Conservation (phyloP, 768 basidiomycete genomes). For the Boletus eberwhitei region DNA sequence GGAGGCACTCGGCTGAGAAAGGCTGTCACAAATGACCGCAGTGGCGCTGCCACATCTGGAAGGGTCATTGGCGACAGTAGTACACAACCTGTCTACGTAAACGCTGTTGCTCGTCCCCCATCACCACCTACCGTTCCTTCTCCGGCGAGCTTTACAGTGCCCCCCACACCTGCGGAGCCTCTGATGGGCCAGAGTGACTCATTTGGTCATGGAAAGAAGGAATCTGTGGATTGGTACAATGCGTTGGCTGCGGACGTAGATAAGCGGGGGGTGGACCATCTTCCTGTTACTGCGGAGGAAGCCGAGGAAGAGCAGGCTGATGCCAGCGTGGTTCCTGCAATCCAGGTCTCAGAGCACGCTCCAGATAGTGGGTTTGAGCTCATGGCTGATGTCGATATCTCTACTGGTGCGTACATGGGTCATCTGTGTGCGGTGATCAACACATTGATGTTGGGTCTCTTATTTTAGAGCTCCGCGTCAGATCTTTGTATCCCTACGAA, state of each 20-base stretch:
- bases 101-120: conserved; percentile 41
- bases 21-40: conserved; percentile 81
- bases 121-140: conserved; percentile 13
- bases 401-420: conserved; percentile 43
- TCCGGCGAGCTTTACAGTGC: conserved; percentile 5
- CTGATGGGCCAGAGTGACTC: conserved; percentile 15
- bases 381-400: conserved; percentile 71
- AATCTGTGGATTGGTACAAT: conserved; percentile 90
- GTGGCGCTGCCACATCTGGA: conserved; percentile 65
- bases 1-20: conserved; percentile 68
- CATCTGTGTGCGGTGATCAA: not conserved
- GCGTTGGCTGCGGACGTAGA: conserved; percentile 71
- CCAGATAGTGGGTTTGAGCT: conserved; percentile 44
- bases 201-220: conserved; percentile 48
- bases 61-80: conserved; percentile 71
- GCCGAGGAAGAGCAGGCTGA: conserved; percentile 49
- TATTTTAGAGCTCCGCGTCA: conserved; percentile 61
- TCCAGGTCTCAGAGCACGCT: conserved; percentile 50
- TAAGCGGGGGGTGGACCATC: conserved; percentile 38
- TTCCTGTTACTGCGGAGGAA: conserved; percentile 59
- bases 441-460: not conserved
- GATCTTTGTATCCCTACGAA: conserved; percentile 81
- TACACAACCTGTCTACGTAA: conserved; percentile 69
- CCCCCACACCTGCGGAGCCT: conserved; percentile 17
- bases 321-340: conserved; percentile 44